phyloP scores from a whole-genome alignment of 1,139 yeast species.

The Suhomyces ambrosiae region DNA sequence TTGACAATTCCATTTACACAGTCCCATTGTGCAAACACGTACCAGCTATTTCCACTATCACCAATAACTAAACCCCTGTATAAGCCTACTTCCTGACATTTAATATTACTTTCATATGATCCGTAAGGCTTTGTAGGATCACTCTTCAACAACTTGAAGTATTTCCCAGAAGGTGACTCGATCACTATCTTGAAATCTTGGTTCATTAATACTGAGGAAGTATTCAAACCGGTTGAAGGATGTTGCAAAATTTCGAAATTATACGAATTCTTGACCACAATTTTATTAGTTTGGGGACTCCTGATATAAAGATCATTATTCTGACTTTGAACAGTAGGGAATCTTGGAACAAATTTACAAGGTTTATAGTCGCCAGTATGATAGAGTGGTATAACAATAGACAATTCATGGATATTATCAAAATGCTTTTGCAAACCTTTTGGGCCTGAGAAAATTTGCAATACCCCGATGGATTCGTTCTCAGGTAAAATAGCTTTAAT shows the following conservation, averaged over 20 bases:
- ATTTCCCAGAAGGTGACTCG: slow-evolving; percentile 83
- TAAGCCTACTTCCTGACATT: slow-evolving; percentile 70
- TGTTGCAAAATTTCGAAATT: slow-evolving; percentile 64
- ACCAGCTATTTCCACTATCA: slow-evolving; percentile 81
- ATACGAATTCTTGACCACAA: slow-evolving; percentile 60
- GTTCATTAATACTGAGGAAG: slow-evolving; percentile 39
- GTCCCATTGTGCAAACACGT: slow-evolving; percentile 90
- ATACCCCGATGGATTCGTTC: slow-evolving; percentile 64
- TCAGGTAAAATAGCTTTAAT: slow-evolving; percentile 82
- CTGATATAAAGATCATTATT: slow-evolving; percentile 76
- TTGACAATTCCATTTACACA: slow-evolving; percentile 40
- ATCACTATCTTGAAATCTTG: slow-evolving; percentile 62
- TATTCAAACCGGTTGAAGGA: slow-evolving; percentile 58
- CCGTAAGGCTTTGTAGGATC: slow-evolving; percentile 52
- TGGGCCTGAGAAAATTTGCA: slow-evolving; percentile 74
- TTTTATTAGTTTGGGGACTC: slow-evolving; percentile 76
- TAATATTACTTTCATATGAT: slow-evolving; percentile 58
- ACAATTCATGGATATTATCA: slow-evolving; percentile 66
- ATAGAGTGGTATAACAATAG: slow-evolving; percentile 74
- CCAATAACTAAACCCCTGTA: slow-evolving; percentile 86
- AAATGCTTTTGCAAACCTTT: slow-evolving; percentile 63
- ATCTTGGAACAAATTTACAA: slow-evolving; percentile 64
- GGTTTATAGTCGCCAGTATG: slow-evolving; percentile 69
- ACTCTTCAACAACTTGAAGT: slow-evolving; percentile 57
- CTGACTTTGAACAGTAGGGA: slow-evolving; percentile 69